A percentile compares a stretch with the other conserved stretches of the same genome.
Evolutionary conservation across 139 green algal species (phyloP).

Genomic region (Yamagishiella unicocca): DNA sequence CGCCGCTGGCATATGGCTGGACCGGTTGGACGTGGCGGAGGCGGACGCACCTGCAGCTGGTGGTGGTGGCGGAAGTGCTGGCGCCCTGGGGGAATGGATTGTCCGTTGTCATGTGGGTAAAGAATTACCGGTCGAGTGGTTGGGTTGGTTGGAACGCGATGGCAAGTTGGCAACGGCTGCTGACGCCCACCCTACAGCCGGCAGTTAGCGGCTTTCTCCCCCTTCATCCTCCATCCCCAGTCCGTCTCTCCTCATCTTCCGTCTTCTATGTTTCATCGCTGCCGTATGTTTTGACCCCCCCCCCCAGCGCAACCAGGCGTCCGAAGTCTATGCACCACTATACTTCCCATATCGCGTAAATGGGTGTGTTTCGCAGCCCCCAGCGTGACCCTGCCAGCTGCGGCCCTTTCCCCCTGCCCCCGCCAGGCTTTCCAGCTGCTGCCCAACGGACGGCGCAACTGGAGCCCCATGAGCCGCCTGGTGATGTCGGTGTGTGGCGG

Average conservation of each 20-base stretch:
- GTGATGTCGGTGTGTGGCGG: not conserved
- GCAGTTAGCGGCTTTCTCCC: not conserved
- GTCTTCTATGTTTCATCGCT: not conserved
- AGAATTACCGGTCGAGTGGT: too few species aligned
- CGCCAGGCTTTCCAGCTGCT: constrained; percentile 3
- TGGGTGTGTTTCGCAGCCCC: too few species aligned
- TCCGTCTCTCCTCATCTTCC: not conserved
- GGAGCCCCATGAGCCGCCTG: not conserved
- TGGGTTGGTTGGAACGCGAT: not conserved
- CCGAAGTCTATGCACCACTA: too few species aligned
- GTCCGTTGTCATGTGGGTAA: constrained; percentile 1
- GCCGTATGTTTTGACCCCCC: too few species aligned
- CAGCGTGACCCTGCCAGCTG: too few species aligned
- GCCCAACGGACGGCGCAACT: constrained; percentile 6
- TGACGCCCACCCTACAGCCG: not conserved
- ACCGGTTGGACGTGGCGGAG: constrained; percentile 6
- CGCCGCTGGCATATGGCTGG: constrained; percentile 29
- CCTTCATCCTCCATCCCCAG: not conserved
- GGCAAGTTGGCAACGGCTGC: not conserved
- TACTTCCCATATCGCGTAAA: too few species aligned
- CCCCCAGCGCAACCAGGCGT: too few species aligned
- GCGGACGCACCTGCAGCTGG: not conserved
- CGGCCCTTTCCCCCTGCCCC: not conserved
- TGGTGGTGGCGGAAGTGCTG: not conserved
- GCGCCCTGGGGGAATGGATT: not conserved